Base-by-base conservation (phyloP, 805 yeast genomes). In the Wickerhamiella galacta region DNA sequence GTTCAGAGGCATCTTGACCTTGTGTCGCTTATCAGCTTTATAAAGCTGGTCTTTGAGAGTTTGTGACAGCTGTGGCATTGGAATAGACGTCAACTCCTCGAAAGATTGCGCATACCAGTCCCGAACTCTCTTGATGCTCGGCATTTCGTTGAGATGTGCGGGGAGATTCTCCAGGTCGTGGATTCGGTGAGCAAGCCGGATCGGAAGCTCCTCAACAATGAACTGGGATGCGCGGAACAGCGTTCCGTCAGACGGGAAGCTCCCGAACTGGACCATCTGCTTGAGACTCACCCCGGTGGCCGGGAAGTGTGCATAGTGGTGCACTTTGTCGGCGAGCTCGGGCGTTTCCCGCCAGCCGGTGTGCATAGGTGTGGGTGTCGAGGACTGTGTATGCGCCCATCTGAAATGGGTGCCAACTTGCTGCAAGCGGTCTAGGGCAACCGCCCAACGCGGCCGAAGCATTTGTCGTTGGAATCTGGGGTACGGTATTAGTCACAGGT, bases 21-120 rank as follows among this genome's bases (percentile, higher is more conserved):
- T 37, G 18, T 34, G 39, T 19, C 34, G 32, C 27, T 29, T 29
- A 11, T 40, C 41, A 11, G 46, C 45, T 20, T 37, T 33, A 40
- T 52, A 54, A 9, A 53, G 44, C 39, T 39, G 33, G 22, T 34
- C 28, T 30, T 47, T 49, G 16, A 45, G 52, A 30, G 62, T 64
- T 12, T 51, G 59, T 30, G 59, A 57, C 28, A 74, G 58, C 20
- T 46, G 48, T 1, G 87, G 87, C 36, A 66, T 64, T 9, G 71
- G 68, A 27, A 83, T 54, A 9, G 63, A 52, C n/a, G 76, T 70
- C 42, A 82, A 64, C 49, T 82, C 61, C 45, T 81, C 83, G 53
- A 83, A 83, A 6, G 87, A 74, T 51, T 81, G 90, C 1, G 85
- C 85, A 51, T 82, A 83, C 94, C 95, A 83, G 49, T 81, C 71